Percentiles rank a stretch among this genome's conserved stretches.
phyloP scores from a whole-genome alignment of 208 protist genomes.

The Trichomonas vaginalis region DNA sequence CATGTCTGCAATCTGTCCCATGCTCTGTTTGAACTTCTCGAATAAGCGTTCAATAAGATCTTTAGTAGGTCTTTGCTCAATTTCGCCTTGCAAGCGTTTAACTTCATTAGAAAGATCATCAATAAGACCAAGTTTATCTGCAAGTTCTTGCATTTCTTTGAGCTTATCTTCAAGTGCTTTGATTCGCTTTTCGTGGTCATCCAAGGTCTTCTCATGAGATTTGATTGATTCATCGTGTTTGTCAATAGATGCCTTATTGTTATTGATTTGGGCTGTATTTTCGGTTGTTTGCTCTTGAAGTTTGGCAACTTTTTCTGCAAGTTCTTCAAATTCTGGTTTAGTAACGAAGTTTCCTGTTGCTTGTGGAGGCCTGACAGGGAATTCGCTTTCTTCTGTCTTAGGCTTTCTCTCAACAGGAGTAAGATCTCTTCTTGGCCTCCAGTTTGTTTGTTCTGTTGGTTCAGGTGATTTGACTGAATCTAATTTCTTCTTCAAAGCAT shows the following conservation, averaged over 20 bases:
- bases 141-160: not conserved
- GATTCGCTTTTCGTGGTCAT: not conserved
- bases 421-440: not conserved
- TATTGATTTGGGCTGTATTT: not conserved
- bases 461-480: not conserved
- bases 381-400: not conserved
- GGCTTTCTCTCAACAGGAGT: not conserved
- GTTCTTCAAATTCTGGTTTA: not conserved
- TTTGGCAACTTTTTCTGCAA: not conserved
- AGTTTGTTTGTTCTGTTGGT: not conserved
- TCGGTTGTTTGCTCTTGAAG: not conserved
- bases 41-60: not conserved
- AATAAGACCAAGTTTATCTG: not conserved
- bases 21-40: not conserved
- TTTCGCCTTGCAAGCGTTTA: not conserved
- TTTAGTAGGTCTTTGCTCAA: not conserved
- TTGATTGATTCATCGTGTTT: not conserved
- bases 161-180: not conserved
- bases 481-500: not conserved
- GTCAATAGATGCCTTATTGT: not conserved
- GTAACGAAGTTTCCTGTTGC: not conserved
- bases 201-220: not conserved
- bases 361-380: not conserved
- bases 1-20: not conserved
- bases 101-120: not conserved